phyloP scores from a whole-genome alignment of 2,329 filamentous ascomycete genomes.

The Endoconidiophora polonica region DNA sequence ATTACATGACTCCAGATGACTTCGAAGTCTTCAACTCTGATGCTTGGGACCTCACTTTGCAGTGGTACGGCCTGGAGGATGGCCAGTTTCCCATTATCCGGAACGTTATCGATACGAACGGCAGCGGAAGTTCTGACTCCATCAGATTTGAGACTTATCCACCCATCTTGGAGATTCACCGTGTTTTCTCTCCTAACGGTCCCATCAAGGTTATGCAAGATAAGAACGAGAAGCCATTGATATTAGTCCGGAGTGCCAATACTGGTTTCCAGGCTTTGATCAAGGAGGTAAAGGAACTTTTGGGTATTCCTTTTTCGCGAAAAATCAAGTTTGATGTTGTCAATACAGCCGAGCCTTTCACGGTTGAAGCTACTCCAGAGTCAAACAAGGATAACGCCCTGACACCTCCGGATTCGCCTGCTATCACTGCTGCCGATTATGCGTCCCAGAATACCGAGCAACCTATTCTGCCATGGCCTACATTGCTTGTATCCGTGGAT shows the following conservation, averaged over 20 bases:
- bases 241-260: conserved; percentile 56
- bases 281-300: conserved; percentile 50
- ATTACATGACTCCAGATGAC: conserved; percentile 49
- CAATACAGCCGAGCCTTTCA: conserved; percentile 24
- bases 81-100: conserved; percentile 58
- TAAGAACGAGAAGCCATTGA: conserved; percentile 42
- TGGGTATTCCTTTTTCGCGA: conserved; percentile 48
- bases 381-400: conserved; percentile 17
- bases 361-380: neutral
- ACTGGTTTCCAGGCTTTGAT: conserved; percentile 61
- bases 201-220: conserved; percentile 39
- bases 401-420: conserved; percentile 27
- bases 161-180: conserved; percentile 69
- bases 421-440: conserved; percentile 20
- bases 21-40: conserved; percentile 62
- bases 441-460: conserved; percentile 24
- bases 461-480: conserved; percentile 2
- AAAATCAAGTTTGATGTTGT: conserved; percentile 68
- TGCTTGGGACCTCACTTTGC: conserved; percentile 65
- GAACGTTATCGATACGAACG: conserved; percentile 59
- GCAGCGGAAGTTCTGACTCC: conserved; percentile 26
- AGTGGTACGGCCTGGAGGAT: conserved; percentile 64
- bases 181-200: conserved; percentile 48
- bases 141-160: conserved; percentile 72
- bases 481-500: conserved; percentile 5